A percentile compares a stretch with the other conserved stretches of the same genome.
Conservation (phyloP, 1,284 basidiomycete genomes). For the Limonomyces culmigenus region DNA sequence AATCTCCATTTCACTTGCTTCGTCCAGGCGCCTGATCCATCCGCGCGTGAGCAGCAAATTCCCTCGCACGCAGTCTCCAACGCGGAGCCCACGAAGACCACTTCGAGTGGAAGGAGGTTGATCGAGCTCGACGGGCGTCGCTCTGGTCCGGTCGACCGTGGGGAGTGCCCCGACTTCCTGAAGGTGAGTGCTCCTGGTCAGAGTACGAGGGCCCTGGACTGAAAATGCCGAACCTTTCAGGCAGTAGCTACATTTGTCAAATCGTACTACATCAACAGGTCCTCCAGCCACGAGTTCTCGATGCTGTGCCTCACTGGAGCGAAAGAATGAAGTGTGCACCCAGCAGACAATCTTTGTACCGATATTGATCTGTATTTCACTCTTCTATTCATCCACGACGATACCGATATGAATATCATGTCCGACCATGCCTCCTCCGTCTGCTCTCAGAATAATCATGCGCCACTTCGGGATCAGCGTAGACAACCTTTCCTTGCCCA, state of each 20-base stretch:
- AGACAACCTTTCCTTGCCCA: no score
- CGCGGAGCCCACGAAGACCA: not conserved
- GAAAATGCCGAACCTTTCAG: no score
- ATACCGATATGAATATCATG: no score
- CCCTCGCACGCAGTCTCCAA: not conserved
- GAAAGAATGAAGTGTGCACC: no score
- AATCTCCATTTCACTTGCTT: constrained; percentile 80
- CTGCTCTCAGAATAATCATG: no score
- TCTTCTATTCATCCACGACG: no score
- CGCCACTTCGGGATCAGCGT: no score
- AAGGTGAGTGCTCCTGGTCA: constrained; percentile 21
- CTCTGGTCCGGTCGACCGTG: constrained; percentile 64
- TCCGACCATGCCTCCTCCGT: no score
- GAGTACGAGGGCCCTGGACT: no score
- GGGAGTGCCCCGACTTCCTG: constrained; percentile 44
- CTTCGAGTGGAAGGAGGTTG: constrained; percentile 27
- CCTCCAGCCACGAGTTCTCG: constrained; percentile 42
- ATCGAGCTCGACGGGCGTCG: constrained; percentile 74
- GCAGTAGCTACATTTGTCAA: constrained; percentile 56
- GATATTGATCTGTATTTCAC: no score
- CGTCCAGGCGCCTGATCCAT: constrained; percentile 40
- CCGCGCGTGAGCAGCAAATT: constrained; percentile 14
- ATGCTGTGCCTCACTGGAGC: no score
- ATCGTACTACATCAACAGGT: constrained; percentile 39
- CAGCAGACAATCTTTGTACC: no score